Evolutionary conservation across 2,329 filamentous ascomycete genomes (phyloP).

Genomic region (Hirsutella minnesotensis): DNA sequence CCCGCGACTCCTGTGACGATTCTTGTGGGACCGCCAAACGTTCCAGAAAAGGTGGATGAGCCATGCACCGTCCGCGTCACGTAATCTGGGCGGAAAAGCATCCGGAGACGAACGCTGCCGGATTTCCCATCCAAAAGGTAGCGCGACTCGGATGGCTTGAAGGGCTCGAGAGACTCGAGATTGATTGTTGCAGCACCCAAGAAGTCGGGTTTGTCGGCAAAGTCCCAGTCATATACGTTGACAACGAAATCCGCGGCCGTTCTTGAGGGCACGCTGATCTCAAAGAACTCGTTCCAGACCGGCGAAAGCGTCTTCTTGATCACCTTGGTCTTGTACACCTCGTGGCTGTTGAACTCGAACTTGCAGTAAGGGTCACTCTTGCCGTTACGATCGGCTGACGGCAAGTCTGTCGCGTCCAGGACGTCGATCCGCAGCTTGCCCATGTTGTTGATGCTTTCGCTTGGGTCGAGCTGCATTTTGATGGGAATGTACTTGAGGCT

Average conservation of each 20-base stretch:
- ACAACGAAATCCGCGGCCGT: conserved; percentile 75
- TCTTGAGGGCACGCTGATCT: conserved; percentile 68
- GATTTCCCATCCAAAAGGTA: conserved; percentile 81
- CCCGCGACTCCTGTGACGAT: conserved; percentile 73
- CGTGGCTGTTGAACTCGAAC: conserved; percentile 79
- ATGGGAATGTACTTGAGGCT: conserved; percentile 92
- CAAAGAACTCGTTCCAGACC: conserved; percentile 93
- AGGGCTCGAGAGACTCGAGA: conserved; percentile 72
- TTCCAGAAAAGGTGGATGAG: conserved; percentile 84
- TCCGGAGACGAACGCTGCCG: conserved; percentile 66
- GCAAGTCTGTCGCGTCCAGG: conserved; percentile 75
- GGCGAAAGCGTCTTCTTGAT: conserved; percentile 96
- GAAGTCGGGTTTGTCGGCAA: conserved; percentile 87
- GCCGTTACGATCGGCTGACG: conserved; percentile 87
- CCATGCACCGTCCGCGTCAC: conserved; percentile 78
- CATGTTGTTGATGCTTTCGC: conserved; percentile 98
- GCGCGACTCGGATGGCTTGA: conserved; percentile 63
- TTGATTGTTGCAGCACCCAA: conserved; percentile 69
- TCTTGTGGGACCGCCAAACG: conserved; percentile 76
- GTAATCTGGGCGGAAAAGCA: conserved; percentile 90
- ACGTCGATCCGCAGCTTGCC: conserved; percentile 90
- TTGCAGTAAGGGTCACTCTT: conserved; percentile 96
- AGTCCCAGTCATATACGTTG: conserved; percentile 90
- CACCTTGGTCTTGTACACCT: conserved; percentile 88
- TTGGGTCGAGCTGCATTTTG: conserved; percentile 85